These are phyloP conservation scores for Diplogelasinospora grovesii DNA, from an alignment of 495 filamentous ascomycete genomes.

Conservation along the genomic window DNA sequence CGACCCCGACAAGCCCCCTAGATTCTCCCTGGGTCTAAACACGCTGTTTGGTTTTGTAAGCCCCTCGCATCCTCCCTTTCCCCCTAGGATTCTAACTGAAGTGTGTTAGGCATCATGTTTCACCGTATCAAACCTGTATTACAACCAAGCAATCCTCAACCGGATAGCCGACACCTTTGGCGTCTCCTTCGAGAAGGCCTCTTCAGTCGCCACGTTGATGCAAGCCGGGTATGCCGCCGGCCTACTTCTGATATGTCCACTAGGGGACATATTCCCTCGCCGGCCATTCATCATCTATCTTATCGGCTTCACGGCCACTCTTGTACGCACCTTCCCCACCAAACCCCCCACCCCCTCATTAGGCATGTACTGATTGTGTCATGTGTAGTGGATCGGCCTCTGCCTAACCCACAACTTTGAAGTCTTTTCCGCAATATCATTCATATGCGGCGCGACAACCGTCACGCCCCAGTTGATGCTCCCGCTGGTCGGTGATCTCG, in stretches of 20 bases:
- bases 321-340: conserved; percentile 37
- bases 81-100: conserved; percentile 6
- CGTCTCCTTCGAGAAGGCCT: conserved; percentile 51
- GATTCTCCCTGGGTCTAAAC: conserved; percentile 29
- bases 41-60: conserved; percentile 27
- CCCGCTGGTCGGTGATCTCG: conserved; percentile 74
- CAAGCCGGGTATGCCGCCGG: conserved; percentile 78
- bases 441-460: conserved; percentile 64
- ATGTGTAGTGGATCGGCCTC: conserved; percentile 55
- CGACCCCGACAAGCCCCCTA: conserved; percentile 25
- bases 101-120: conserved; percentile 22
- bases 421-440: conserved; percentile 62
- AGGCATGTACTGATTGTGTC: conserved; percentile 3
- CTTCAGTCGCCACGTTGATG: conserved; percentile 64
- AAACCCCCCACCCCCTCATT: neutral
- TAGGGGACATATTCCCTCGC: conserved; percentile 67
- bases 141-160: conserved; percentile 63
- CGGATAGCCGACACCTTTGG: conserved; percentile 54
- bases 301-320: conserved; percentile 57
- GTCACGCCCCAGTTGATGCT: conserved; percentile 85
- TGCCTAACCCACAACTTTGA: conserved; percentile 61
- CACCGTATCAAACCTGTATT: conserved; percentile 64
- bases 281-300: conserved; percentile 63
- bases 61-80: neutral
- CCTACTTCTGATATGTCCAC: conserved; percentile 66